Evolutionary conservation across 1,284 basidiomycete species (phyloP).

Genomic region (Cryptococcus maquisensis): DNA sequence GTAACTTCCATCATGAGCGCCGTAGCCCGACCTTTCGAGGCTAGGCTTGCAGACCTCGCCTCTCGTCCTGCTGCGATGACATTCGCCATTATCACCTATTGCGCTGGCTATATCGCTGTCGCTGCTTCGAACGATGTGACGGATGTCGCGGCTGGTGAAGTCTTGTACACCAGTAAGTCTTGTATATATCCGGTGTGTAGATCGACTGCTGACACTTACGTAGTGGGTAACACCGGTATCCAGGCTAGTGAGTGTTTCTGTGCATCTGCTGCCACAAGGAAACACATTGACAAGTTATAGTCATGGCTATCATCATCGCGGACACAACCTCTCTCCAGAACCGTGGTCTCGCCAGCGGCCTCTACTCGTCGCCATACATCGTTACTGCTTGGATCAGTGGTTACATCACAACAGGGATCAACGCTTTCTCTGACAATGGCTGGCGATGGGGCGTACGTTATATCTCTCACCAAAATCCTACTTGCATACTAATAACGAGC

Average conservation of each 20-base stretch:
- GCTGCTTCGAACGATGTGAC: constrained; percentile 11
- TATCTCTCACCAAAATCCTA: not conserved
- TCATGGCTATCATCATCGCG: constrained; percentile 46
- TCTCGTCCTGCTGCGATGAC: constrained; percentile 4
- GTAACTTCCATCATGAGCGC: constrained; percentile 31
- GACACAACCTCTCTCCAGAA: constrained; percentile 73
- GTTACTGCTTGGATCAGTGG: constrained; percentile 32
- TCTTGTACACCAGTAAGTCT: constrained; percentile 14
- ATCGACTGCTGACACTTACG: no score
- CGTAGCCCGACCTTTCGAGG: constrained; percentile 30
- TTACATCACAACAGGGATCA: constrained; percentile 59
- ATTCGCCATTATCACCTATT: constrained; percentile 6
- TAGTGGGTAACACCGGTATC: constrained; percentile 14
- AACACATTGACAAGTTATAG: not conserved
- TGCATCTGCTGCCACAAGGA: not conserved
- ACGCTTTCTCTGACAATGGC: constrained; percentile 40
- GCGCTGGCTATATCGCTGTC: constrained; percentile 5
- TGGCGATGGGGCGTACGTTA: constrained; percentile 63
- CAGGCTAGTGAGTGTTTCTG: constrained; percentile 1
- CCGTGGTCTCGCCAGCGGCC: constrained; percentile 65
- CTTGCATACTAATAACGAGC: not conserved
- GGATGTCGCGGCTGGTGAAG: constrained; percentile 17
- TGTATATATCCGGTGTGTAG: no score
- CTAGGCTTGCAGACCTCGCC: constrained; percentile 15
- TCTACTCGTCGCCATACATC: constrained; percentile 64